Percentiles rank a stretch among this genome's conserved stretches.
phyloP scores from a whole-genome alignment of 768 basidiomycete genomes.

The Auriscalpium vulgare region DNA sequence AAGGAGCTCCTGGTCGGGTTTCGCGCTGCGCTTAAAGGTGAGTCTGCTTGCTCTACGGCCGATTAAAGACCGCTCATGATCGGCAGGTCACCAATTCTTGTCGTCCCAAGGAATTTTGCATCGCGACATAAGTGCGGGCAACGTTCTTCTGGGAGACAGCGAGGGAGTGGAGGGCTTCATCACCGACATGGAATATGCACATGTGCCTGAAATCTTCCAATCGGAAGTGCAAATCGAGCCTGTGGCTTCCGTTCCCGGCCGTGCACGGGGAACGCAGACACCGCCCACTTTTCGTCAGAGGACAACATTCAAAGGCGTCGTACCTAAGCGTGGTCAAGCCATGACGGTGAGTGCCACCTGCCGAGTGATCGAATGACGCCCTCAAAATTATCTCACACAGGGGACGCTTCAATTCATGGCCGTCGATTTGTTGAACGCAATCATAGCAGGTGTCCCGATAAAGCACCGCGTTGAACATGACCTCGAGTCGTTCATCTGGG shows the following conservation, averaged over 20 bases:
- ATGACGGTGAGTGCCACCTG: background rate
- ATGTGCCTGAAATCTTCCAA: background rate
- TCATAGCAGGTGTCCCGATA: background rate
- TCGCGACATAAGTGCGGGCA: background rate
- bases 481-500: slow-evolving; percentile 14
- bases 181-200: background rate
- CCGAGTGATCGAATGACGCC: background rate
- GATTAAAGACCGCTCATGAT: background rate
- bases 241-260: background rate
- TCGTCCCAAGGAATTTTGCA: background rate
- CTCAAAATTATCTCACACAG: background rate
- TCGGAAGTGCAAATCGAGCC: background rate
- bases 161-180: background rate
- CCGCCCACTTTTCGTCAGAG: background rate
- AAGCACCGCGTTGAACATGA: slow-evolving; percentile 5
- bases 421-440: background rate
- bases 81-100: background rate
- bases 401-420: background rate
- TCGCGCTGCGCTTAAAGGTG: background rate
- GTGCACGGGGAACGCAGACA: background rate
- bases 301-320: background rate
- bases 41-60: background rate
- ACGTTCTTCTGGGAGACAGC: background rate
- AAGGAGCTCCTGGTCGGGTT: background rate
- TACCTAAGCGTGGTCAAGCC: background rate